Evolutionary conservation across 352 stramenopile genomes (phyloP).

Genomic region (Globisporangium acanthophoron): DNA sequence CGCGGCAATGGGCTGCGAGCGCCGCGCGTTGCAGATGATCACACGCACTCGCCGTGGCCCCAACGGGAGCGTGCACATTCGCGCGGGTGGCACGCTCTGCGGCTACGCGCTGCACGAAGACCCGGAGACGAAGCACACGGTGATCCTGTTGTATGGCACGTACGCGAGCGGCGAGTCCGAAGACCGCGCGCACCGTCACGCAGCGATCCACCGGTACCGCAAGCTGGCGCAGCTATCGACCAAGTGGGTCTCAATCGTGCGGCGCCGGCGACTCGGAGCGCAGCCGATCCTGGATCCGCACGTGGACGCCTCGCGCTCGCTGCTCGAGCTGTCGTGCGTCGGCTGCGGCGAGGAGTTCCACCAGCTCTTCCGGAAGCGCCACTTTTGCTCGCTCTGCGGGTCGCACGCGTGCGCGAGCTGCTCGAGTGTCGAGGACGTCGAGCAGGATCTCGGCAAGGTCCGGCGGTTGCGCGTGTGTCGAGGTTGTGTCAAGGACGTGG

Average conservation of each 20-base stretch:
- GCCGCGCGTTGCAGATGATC: conserved; percentile 16
- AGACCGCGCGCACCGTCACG: conserved; percentile 6
- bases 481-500: conserved; percentile 5
- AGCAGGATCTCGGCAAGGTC: conserved; percentile 10
- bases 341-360: conserved; percentile 14
- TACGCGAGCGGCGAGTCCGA: conserved; percentile 1
- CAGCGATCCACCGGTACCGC: conserved; percentile 11
- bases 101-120: conserved; percentile 23
- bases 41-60: not conserved
- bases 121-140: conserved; percentile 11
- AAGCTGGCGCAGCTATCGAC: conserved; percentile 13
- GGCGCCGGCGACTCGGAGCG: conserved; percentile 6
- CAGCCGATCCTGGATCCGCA: conserved; percentile 11
- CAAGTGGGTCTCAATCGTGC: conserved; percentile 14
- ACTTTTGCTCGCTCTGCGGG: conserved; percentile 14
- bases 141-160: conserved; percentile 16
- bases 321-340: conserved; percentile 13
- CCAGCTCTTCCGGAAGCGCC: conserved; percentile 10
- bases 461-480: conserved; percentile 9
- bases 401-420: conserved; percentile 11
- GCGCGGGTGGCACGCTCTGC: conserved; percentile 7
- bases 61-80: conserved; percentile 3
- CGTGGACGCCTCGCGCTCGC: conserved; percentile 7
- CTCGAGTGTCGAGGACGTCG: conserved; percentile 11
- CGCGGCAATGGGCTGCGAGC: not conserved